phyloP scores from a whole-genome alignment of 179 eudicot species.

The Heliamphora ciliata region DNA sequence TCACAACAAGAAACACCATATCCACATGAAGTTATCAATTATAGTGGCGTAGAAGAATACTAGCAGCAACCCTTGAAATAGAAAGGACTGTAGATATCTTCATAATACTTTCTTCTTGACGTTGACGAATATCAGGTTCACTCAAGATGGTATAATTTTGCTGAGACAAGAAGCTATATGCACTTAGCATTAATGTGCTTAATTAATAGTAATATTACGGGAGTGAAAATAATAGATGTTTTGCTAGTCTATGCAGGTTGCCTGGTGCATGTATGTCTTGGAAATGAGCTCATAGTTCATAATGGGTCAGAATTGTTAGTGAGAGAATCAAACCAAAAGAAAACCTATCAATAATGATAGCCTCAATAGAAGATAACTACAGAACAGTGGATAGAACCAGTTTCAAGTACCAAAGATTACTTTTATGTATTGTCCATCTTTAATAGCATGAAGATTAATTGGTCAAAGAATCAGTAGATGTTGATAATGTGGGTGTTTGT shows the following conservation, averaged over 20 bases:
- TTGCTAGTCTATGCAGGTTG: background rate
- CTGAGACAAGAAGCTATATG: constrained; percentile 21
- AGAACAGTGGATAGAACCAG: background rate
- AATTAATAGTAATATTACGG: background rate
- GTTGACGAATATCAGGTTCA: constrained; percentile 50
- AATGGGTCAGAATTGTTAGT: background rate
- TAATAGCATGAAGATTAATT: background rate
- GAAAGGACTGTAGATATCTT: constrained; percentile 62
- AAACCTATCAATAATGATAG: background rate
- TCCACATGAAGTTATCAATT: constrained; percentile 43
- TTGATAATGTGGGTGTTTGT: background rate
- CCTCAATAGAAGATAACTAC: background rate
- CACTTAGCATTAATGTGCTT: background rate
- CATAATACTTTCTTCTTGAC: constrained; percentile 52
- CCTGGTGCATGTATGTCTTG: background rate
- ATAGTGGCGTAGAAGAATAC: constrained; percentile 60
- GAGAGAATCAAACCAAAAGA: background rate
- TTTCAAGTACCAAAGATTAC: background rate
- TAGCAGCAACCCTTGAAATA: constrained; percentile 50
- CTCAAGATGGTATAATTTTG: constrained; percentile 47
- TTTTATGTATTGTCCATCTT: background rate
- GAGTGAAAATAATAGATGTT: background rate
- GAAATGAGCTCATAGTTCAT: background rate
- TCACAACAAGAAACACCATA: background rate
- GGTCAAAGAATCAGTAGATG: background rate